Percentiles rank a stretch among this genome's conserved stretches.
phyloP scores from a whole-genome alignment of 768 basidiomycete genomes.

The Boletus tomentosulus region DNA sequence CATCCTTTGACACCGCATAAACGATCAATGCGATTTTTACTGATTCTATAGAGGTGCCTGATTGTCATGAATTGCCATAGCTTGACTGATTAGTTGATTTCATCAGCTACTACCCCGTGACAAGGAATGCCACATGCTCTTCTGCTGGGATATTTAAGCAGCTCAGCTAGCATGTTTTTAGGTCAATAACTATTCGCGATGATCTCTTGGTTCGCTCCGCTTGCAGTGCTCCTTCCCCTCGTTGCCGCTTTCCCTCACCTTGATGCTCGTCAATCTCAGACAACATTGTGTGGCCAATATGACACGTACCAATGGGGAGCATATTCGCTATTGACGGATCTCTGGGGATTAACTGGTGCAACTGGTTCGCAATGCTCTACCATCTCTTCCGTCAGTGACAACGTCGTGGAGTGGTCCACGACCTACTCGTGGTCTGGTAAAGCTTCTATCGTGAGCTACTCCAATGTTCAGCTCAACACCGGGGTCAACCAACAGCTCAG shows the following conservation, averaged over 20 bases:
- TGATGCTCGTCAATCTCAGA: background rate
- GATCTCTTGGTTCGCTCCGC: conserved; percentile 7
- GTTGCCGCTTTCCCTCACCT: conserved; percentile 8
- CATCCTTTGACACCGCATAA: background rate
- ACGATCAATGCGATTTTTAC: background rate
- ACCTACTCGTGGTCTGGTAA: conserved; percentile 53
- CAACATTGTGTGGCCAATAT: conserved; percentile 29
- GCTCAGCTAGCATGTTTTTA: background rate
- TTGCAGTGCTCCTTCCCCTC: conserved; percentile 20
- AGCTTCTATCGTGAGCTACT: conserved; percentile 55
- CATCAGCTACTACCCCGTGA: background rate
- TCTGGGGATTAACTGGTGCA: conserved; percentile 39
- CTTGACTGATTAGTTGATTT: background rate
- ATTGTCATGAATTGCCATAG: background rate
- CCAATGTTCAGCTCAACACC: conserved; percentile 49
- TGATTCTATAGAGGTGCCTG: background rate
- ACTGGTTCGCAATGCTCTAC: conserved; percentile 49
- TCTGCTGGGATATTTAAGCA: conserved; percentile 11
- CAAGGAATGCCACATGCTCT: background rate
- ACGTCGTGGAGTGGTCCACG: conserved; percentile 47
- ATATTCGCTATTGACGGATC: conserved; percentile 47
- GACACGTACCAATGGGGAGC: too few relatives aligned
- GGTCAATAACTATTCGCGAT: conserved; percentile 2
- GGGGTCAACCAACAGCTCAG: conserved; percentile 52
- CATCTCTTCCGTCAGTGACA: conserved; percentile 41